These are phyloP conservation scores for Ceratobasidium sp. DNA, from an alignment of 1,284 basidiomycete species.

Conservation along the genomic window DNA sequence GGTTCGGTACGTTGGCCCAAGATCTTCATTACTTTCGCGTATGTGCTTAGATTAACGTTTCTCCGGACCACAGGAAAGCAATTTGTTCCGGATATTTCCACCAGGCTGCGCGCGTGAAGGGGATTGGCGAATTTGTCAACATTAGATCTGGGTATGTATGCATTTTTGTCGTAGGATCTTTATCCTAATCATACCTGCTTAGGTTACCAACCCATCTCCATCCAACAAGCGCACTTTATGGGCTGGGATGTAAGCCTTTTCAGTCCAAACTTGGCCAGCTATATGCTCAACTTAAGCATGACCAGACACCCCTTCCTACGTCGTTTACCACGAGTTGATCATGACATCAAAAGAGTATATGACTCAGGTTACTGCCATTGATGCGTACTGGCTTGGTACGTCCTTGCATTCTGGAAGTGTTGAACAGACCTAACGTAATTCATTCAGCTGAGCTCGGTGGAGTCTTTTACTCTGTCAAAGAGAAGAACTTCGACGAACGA, in stretches of 20 bases:
- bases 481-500: conserved; percentile 93
- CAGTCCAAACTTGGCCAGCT: conserved; percentile 35
- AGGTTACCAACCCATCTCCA: conserved; percentile 88
- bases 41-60: conserved; percentile 17
- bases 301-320: conserved; percentile 93
- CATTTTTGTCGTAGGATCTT: neutral
- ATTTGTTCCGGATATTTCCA: conserved; percentile 99
- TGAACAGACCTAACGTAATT: conserved; percentile 10
- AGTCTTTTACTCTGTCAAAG: conserved; percentile 94
- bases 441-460: conserved; percentile 84
- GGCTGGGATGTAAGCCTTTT: conserved; percentile 86
- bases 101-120: conserved; percentile 97
- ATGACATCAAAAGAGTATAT: conserved; percentile 96
- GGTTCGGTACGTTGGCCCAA: conserved; percentile 71
- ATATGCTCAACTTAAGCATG: conserved; percentile 49
- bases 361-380: conserved; percentile 96
- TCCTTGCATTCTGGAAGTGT: conserved; percentile 46
- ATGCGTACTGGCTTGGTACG: conserved; percentile 93
- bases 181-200: neutral
- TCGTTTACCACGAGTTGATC: conserved; percentile 97
- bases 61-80: conserved; percentile 77
- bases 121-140: conserved; percentile 99
- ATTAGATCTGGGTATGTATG: conserved; percentile 85
- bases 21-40: neutral
- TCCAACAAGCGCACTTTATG: conserved; percentile 96